A percentile compares a stretch with the other conserved stretches of the same genome.
phyloP scores from a whole-genome alignment of 208 protist species.

The Crithidia acanthocephali region DNA sequence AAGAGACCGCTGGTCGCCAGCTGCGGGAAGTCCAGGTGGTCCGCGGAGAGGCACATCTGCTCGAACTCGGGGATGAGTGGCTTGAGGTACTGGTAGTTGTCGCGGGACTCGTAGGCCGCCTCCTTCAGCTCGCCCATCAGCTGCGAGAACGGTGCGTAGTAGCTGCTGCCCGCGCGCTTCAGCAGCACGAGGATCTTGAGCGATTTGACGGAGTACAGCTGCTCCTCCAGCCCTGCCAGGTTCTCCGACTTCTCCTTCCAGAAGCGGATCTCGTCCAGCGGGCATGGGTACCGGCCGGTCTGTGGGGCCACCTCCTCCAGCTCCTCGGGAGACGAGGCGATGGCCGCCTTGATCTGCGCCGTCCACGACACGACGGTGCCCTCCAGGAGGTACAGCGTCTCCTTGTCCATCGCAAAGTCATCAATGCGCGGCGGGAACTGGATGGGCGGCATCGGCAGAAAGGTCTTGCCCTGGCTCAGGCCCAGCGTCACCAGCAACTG shows the following conservation, averaged over 20 bases:
- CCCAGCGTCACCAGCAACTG: conserved; percentile 93
- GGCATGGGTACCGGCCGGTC: conserved; percentile 84
- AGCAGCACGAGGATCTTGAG: conserved; percentile 93
- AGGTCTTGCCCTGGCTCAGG: conserved; percentile 92
- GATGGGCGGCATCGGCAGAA: conserved; percentile 93
- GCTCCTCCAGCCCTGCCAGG: conserved; percentile 91
- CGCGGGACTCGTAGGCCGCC: conserved; percentile 80
- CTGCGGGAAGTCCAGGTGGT: conserved; percentile 77
- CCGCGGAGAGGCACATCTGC: conserved; percentile 65
- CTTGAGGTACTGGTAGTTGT: conserved; percentile 94
- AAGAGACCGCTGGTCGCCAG: conserved; percentile 84
- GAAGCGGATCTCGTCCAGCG: conserved; percentile 95
- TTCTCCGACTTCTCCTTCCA: conserved; percentile 96
- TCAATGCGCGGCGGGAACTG: conserved; percentile 81
- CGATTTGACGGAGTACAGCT: conserved; percentile 93
- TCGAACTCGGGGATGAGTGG: conserved; percentile 88
- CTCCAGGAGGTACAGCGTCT: conserved; percentile 93
- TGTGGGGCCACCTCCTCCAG: conserved; percentile 65
- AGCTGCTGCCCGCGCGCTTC: conserved; percentile 90
- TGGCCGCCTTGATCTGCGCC: conserved; percentile 90
- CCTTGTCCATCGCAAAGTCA: conserved; percentile 83
- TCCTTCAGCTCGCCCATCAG: conserved; percentile 92
- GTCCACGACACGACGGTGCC: conserved; percentile 94
- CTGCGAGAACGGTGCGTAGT: conserved; percentile 88
- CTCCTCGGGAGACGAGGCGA: conserved; percentile 88